A percentile compares a stretch with the other conserved stretches of the same genome.
phyloP scores from a whole-genome alignment of 1,139 yeast genomes.

The Magnusiomyces clavatus region DNA sequence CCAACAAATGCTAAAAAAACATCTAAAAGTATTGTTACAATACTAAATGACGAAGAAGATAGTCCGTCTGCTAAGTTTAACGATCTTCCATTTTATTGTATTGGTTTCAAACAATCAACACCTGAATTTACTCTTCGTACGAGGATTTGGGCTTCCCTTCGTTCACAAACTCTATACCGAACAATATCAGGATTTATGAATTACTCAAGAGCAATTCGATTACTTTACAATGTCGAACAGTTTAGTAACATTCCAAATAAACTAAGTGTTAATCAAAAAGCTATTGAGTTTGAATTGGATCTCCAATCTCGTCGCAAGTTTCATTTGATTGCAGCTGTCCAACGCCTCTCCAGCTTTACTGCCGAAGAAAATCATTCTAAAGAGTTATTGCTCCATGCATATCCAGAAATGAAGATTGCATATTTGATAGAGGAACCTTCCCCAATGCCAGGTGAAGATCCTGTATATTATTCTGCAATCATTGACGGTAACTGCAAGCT shows the following conservation, averaged over 20 bases:
- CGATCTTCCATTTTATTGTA: conserved; percentile 60
- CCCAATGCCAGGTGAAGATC: conserved; percentile 29
- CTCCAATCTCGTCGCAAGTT: conserved; percentile 57
- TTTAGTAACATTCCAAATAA: conserved; percentile 28
- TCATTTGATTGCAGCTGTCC: conserved; percentile 63
- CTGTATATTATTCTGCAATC: conserved; percentile 51
- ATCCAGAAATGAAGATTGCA: conserved; percentile 54
- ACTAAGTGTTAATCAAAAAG: conserved; percentile 20
- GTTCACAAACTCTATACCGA: conserved; percentile 71
- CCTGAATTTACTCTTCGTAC: conserved; percentile 60
- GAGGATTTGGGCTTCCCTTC: conserved; percentile 72
- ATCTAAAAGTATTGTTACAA: conserved; percentile 8
- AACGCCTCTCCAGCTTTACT: conserved; percentile 47
- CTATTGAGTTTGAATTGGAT: conserved; percentile 36
- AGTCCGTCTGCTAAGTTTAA: conserved; percentile 17
- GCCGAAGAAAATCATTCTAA: conserved; percentile 48
- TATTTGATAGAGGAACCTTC: conserved; percentile 46
- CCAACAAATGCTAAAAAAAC: conserved; percentile 13
- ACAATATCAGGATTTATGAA: conserved; percentile 74
- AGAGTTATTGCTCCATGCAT: conserved; percentile 49
- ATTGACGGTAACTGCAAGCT: conserved; percentile 45
- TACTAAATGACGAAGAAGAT: conserved; percentile 8
- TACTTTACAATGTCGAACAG: conserved; percentile 54
- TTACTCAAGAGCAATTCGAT: conserved; percentile 57
- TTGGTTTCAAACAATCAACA: conserved; percentile 61